Base-by-base conservation (phyloP, 2,329 filamentous ascomycete genomes). In the Emydomyces testavorans region DNA sequence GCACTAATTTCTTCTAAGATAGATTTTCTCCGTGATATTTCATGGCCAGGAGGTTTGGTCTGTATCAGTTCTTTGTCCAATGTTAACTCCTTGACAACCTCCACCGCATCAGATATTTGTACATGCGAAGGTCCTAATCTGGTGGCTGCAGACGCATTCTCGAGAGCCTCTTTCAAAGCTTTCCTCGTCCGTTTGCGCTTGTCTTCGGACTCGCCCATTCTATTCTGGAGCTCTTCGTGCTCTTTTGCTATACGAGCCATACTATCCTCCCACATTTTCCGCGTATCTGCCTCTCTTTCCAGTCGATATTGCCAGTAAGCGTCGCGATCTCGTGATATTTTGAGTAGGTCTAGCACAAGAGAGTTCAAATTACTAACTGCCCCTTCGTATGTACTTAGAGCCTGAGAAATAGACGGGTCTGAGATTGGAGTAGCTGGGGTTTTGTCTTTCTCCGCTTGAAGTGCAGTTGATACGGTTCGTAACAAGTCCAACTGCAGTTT, bases 211-310 rank as follows among this genome's bases (percentile, higher is more conserved):
- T 94, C 85, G 37, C 85, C 87, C 52, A 95, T 85, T 50, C 82
- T 83, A 29, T 79, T 85, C 62, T 96, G 87, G 1, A 98, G 75
- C 44, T 88, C 78, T 65, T 96, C 92, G 58, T 98, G 92, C 63
- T 98, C 92, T 48, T 80, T 81, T 15, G 89, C 92, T n/a, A 98
- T 84, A 58, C 89, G 82, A 7, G 92, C 88, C 92, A 98, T 95
- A 66, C 89, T 96, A 60, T 98, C 92, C 67, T 98, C 92, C 92
- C 92, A 98, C 79, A 98, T 85, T 51, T 85, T 82, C 31, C 92
- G 80, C 68, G 96, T 83, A 62, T 94, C 86, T 36, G 82, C 82
- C 68, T 98, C 92, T 46, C 88, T 82, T 56, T 94, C 89, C 34
- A 98, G 73, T 11, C 89, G 82, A 62, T 94, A 93, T 64, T 96